Evolutionary conservation across 106 monocot species (phyloP), one percentile per base, ranked within the genome.

Genomic region (Platanthera guangdongensis): DNA sequence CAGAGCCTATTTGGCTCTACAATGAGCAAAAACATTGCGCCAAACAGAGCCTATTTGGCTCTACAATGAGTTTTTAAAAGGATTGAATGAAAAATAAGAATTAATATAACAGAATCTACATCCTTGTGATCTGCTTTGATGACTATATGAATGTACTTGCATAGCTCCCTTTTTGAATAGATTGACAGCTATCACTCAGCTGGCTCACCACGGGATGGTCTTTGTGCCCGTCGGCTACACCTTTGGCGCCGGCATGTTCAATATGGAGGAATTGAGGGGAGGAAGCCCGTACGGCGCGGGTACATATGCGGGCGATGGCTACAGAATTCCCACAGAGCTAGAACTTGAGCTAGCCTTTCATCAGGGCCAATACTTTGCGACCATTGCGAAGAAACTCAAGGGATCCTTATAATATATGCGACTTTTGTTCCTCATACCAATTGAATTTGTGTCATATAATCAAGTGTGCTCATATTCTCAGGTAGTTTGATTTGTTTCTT

Each of bases 271-370:
- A 0, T 81, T 90, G 60, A 87, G 82, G 75, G 90, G 87, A 47
- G 90, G 87, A 48, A 90, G 90, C 67, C 90, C 90, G 9, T 90
- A 90, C 45, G 90, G 90, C 13, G 76, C 90, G n/a, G 90, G 90
- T 46, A 90, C 90, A 21, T 90, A 75, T 39, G 90, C 90, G 11
- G 90, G 87, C 0, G 90, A 90, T 62, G 90, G 90, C 15, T 85
- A 85, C 5, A 87, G 90, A 74, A 52, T 46, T 74, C 90, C 90
- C 8, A 57, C 79, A 9, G 87, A 85, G 15, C 82, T 87, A 5
- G 90, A 90, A 68, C 83, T 88, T 39, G 80, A 85, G 83, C 85
- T 83, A 52, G 90, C 90, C 21, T 88, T 88, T 79, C 90, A 90
- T 52, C 90, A 90, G 72, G 90, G 90, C 12, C 79, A 90, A 54